Base-by-base conservation (phyloP, 148 eudicot genomes). In the Camellia granthamiana region DNA sequence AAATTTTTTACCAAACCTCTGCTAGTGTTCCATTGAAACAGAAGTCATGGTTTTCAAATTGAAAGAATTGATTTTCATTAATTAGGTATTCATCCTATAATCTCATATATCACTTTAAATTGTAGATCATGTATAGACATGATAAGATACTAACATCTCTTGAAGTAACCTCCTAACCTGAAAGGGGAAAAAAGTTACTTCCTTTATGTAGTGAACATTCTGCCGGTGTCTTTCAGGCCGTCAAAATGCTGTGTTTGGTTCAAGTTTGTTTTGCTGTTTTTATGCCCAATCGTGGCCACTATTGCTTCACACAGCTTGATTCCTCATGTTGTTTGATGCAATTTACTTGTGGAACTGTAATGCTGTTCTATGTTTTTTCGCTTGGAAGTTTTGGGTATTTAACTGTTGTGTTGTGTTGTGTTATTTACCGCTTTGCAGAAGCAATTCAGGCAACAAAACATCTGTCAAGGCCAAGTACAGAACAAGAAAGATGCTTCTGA, bases 391-490 rank as follows among this genome's bases (percentile, higher is more conserved):
- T 23, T 23, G 23, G 23, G 23, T 23, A 23, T 23, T 23, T 23
- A 23, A 23, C 23, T 23, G 23, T 23, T 23, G 23, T 23, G 23
- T 47, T 43, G 41, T 10, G 41, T 41, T 42, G 51, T 14, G 72
- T 42, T 41, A 9, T 69, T 69, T 69, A 19, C 44, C 59, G 42
- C 38, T 49, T 69, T 75, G 73, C 92, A 92, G 95, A 92, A 92
- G 81, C 93, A 90, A 80, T 89, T 90, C 56, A 90, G 79, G 84
- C 86, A 80, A 55, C 85, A 83, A 42, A 78, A 67, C 75, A 7
- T 19, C 13, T 62, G 21, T 44, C 86, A 51, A 71, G 55, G 81
- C 72, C 79, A 79, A 0, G 47, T 23, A 52, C 84, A 78, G 76
- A 76, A 46, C 1, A 72, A 66, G 6, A 68, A 78, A n/a, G 67